Conservation (phyloP, 2,329 filamentous ascomycete genomes). For the Alternaria burnsii region DNA sequence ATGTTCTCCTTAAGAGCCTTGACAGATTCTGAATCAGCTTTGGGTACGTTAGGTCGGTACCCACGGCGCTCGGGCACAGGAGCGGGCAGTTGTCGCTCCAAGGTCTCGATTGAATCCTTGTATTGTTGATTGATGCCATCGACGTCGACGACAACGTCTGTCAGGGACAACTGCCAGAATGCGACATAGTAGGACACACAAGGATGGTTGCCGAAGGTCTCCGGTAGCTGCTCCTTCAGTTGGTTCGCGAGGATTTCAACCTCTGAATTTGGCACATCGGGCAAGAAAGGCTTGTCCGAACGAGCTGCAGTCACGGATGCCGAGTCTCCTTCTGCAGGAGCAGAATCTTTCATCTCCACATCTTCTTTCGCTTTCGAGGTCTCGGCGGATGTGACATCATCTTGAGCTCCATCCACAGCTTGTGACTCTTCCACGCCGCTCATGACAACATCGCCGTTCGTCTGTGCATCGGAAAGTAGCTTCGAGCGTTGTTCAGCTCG, state of each 20-base stretch:
- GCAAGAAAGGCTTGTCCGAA: conserved; percentile 3
- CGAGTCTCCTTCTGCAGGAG: not conserved
- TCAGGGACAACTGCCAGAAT: conserved; percentile 90
- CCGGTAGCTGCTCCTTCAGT: conserved; percentile 68
- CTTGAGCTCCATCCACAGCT: conserved; percentile 10
- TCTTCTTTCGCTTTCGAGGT: conserved; percentile 32
- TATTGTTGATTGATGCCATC: conserved; percentile 74
- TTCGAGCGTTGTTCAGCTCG: conserved; percentile 44
- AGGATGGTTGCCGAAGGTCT: conserved; percentile 72
- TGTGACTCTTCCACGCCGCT: conserved; percentile 30
- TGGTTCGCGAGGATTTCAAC: conserved; percentile 77
- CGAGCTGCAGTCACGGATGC: not conserved
- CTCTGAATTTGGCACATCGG: conserved; percentile 66
- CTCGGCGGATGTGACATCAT: conserved; percentile 12
- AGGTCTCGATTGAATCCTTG: conserved; percentile 70
- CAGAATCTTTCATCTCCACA: conserved; percentile 53
- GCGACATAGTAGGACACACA: conserved; percentile 84
- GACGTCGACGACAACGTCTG: conserved; percentile 74
- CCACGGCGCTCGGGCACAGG: conserved; percentile 72
- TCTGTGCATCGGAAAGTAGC: conserved; percentile 15
- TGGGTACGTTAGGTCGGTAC: conserved; percentile 52
- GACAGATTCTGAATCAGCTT: conserved; percentile 67
- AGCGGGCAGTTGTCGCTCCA: conserved; percentile 40
- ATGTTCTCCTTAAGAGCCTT: conserved; percentile 76
- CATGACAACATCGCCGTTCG: conserved; percentile 63